These are phyloP conservation scores for Halteria grandinella DNA, from an alignment of 73 alveolate species.

Conservation along the genomic window DNA sequence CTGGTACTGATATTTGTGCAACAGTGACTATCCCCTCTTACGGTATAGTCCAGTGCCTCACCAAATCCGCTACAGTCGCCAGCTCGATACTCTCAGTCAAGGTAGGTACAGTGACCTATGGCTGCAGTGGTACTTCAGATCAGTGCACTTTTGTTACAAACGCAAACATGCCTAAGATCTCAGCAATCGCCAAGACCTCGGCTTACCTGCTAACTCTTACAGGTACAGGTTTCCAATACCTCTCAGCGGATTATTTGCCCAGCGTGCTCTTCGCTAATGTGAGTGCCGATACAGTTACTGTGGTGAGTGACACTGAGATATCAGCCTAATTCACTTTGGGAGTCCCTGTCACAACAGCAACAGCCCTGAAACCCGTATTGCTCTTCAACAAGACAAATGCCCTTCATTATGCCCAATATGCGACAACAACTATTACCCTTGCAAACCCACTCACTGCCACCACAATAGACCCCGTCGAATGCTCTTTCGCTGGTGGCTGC, in stretches of 20 bases:
- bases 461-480: too few species aligned
- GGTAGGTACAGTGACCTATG: too few species aligned
- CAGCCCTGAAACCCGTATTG: not conserved
- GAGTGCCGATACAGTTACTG: constrained; percentile 20
- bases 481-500: constrained; percentile 59
- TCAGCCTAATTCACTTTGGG: constrained; percentile 29
- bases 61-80: too few species aligned
- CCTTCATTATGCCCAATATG: too few species aligned
- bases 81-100: not conserved
- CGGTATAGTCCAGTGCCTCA: constrained; percentile 3
- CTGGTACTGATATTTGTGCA: constrained; percentile 24
- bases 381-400: too few species aligned
- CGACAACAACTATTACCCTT: too few species aligned
- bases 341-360: constrained; percentile 7
- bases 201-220: too few species aligned
- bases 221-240: constrained; percentile 26
- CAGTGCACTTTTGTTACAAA: too few species aligned
- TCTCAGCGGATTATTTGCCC: not conserved
- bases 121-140: too few species aligned
- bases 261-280: not conserved
- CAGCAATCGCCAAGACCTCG: too few species aligned
- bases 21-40: not conserved
- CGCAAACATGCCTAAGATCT: too few species aligned
- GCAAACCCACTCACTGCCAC: too few species aligned
- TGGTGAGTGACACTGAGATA: not conserved